Conservation (phyloP, 2,329 filamentous ascomycete species). For the Colletotrichum lentis region DNA sequence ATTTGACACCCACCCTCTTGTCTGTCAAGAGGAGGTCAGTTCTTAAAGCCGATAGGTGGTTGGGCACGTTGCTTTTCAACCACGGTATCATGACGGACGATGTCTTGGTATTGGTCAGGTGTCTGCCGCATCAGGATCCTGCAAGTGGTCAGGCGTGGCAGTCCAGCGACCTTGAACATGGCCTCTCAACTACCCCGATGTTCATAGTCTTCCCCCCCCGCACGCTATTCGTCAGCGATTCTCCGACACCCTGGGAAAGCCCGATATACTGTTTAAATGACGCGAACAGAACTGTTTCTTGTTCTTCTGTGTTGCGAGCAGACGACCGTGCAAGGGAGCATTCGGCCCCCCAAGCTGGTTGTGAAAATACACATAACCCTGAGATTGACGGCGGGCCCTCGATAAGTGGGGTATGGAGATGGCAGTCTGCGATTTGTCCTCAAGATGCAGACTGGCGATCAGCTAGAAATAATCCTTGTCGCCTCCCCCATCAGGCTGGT, state of each 20-base stretch:
- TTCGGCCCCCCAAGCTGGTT: background rate
- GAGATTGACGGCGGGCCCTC: background rate
- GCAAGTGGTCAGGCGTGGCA: background rate
- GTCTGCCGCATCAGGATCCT: background rate
- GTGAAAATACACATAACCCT: constrained; percentile 7
- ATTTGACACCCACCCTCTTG: background rate
- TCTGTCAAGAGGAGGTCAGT: background rate
- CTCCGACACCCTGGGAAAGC: no score
- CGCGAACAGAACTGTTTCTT: background rate
- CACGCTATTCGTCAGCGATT: background rate
- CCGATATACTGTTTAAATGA: background rate
- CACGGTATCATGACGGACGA: constrained; percentile 2
- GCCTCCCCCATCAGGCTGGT: background rate
- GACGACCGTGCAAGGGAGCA: constrained; percentile 4
- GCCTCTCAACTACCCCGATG: background rate
- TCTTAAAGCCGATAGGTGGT: constrained; percentile 1
- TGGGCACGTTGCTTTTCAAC: constrained; percentile 15
- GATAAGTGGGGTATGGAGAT: constrained; percentile 21
- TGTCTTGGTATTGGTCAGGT: constrained; percentile 12
- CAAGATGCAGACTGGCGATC: constrained; percentile 25
- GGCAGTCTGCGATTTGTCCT: constrained; percentile 2
- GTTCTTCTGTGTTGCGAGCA: background rate
- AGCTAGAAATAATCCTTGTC: constrained; percentile 17
- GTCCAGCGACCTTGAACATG: background rate
- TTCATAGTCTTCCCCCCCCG: background rate